Conservation (phyloP, 306 rosid genomes). For the Hippophae tibetana region DNA sequence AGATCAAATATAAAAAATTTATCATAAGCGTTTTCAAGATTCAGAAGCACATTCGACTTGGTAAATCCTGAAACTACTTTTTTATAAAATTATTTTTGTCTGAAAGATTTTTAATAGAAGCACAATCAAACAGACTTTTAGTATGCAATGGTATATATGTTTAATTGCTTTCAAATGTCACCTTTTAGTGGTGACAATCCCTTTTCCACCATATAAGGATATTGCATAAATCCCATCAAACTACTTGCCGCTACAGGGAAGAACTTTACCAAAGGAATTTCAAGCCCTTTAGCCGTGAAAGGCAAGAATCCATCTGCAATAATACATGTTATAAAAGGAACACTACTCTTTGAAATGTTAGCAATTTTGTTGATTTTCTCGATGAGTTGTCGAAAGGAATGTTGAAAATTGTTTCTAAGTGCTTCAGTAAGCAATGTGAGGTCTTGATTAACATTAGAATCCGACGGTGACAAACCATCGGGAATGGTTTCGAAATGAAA, state of each 20-base stretch:
- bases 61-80: too few species aligned
- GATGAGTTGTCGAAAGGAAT: conserved; percentile 5
- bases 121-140: neutral
- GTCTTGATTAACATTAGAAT: neutral
- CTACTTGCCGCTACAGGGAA: neutral
- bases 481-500: conserved; percentile 16
- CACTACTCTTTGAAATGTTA: neutral
- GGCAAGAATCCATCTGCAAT: conserved; percentile 7
- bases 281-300: neutral
- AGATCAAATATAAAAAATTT: too few species aligned
- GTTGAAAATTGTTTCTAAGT: neutral
- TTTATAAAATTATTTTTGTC: too few species aligned
- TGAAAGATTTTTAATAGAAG: neutral
- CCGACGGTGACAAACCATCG: neutral
- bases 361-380: conserved; percentile 1
- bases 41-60: too few species aligned
- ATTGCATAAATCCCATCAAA: neutral
- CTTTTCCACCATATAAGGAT: neutral
- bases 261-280: conserved; percentile 2
- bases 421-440: neutral
- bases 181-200: conserved; percentile 12
- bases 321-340: neutral
- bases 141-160: neutral
- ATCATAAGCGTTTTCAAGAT: too few species aligned
- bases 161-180: neutral